Conservation (phyloP, 208 protist species). For the Trypanosoma theileri region DNA sequence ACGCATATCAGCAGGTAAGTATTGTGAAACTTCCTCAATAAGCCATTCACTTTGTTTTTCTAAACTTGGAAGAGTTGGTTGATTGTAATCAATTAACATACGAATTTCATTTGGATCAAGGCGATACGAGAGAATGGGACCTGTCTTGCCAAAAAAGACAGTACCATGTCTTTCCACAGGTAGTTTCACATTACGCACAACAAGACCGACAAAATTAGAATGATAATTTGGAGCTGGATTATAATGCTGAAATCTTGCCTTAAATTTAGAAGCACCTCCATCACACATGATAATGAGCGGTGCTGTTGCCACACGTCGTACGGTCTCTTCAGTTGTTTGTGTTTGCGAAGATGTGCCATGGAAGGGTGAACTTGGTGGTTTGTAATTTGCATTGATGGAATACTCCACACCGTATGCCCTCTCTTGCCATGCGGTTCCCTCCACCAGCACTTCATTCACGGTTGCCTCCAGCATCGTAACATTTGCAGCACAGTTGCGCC, state of each 20-base stretch:
- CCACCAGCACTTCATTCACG: slow-evolving; percentile 68
- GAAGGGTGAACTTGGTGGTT: slow-evolving; percentile 59
- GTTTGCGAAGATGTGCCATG: slow-evolving; percentile 28
- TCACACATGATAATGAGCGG: slow-evolving; percentile 93
- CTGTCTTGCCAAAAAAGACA: slow-evolving; percentile 90
- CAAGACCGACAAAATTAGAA: slow-evolving; percentile 89
- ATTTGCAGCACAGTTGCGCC: slow-evolving; percentile 60
- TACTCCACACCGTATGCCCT: slow-evolving; percentile 85
- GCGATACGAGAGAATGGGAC: slow-evolving; percentile 91
- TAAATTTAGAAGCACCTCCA: slow-evolving; percentile 92
- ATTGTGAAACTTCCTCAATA: slow-evolving; percentile 73
- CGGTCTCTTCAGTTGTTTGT: slow-evolving; percentile 34
- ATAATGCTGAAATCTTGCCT: slow-evolving; percentile 83
- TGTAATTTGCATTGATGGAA: slow-evolving; percentile 49
- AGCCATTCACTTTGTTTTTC: slow-evolving; percentile 86
- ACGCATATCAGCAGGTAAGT: slow-evolving; percentile 75
- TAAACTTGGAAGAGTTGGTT: slow-evolving; percentile 59
- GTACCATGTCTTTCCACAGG: slow-evolving; percentile 86
- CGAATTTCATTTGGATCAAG: slow-evolving; percentile 79
- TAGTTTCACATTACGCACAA: slow-evolving; percentile 68
- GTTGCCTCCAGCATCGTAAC: slow-evolving; percentile 87
- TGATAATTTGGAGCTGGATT: slow-evolving; percentile 74
- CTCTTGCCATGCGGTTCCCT: slow-evolving; percentile 49
- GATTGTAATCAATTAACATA: slow-evolving; percentile 87
- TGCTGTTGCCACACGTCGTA: slow-evolving; percentile 58